Base-by-base conservation (phyloP, 75 land plant species). In the Selaginella tamariscina region DNA sequence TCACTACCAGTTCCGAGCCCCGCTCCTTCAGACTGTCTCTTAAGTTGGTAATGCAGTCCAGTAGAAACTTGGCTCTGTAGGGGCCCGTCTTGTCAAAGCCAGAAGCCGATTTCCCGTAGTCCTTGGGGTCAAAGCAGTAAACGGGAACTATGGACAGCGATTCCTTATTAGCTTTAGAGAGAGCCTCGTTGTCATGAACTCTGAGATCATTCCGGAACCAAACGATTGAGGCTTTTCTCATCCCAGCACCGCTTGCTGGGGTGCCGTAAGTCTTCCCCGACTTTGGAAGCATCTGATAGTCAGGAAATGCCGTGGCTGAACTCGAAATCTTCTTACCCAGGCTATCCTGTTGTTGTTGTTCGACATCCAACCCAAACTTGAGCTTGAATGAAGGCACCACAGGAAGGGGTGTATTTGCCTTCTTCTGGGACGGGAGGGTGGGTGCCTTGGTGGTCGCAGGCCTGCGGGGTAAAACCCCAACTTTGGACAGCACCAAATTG, bases 71-170 rank as follows among this genome's bases (percentile, higher is more conserved):
- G 28, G 97, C 88, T 22, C 90, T 76, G 67, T 76, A 83, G 13
- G 98, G 95, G 2, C 91, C 96, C 2, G 96, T 93, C 67, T 83
- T 81, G 55, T 86, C 96, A 72, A 93, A 92, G 27, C 97, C 95
- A 24, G 89, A 81, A 0, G 89, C 74, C 15, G 97, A 89, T 67
- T 84, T 86, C 26, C 95, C 97, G 33, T 81, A 92, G 71, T 92
- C 95, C 22, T 88, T 55, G 15, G 95, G 98, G 71, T 89, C 91
- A 70, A 89, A 86, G 75, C 85, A 81, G 79, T 81, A 86, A 44
- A 89, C 96, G 22, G 96, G 98, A 54, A 93, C 73, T 22, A 93
- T 69, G n/a, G 96, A 89, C 29, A 83, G 57, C 27, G 88, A 77
- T 18, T 88, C 95, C 28, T 75, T 55, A 57, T 70, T 69, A 30